Percentiles rank a stretch among this genome's conserved stretches.
Conservation (phyloP, 2,329 filamentous ascomycete genomes). For the Colletotrichum aenigma region DNA sequence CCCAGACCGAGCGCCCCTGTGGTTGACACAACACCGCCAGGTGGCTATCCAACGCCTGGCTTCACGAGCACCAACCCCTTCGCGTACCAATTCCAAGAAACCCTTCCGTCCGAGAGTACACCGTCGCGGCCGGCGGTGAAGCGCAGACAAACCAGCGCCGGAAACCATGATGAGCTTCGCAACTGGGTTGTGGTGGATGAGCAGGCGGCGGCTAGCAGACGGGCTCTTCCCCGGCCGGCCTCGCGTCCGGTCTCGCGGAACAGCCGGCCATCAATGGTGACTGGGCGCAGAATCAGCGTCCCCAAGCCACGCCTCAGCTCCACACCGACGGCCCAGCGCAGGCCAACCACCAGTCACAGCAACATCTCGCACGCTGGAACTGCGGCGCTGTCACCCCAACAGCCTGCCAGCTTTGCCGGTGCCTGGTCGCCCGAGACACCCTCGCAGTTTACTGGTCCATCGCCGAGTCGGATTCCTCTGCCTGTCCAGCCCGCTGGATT, state of each 20-base stretch:
- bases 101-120: constrained; percentile 41
- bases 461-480: constrained; percentile 50
- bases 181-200: constrained; percentile 75
- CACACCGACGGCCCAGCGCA: constrained; percentile 33
- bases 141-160: constrained; percentile 56
- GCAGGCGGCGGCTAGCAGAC: neutral
- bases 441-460: constrained; percentile 35
- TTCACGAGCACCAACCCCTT: constrained; percentile 20
- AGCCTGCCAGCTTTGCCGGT: constrained; percentile 50
- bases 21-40: constrained; percentile 18
- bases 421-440: constrained; percentile 42
- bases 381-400: constrained; percentile 33
- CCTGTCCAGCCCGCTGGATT: constrained; percentile 25
- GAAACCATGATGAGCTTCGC: constrained; percentile 58
- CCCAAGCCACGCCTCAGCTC: constrained; percentile 40
- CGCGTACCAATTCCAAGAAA: constrained; percentile 25
- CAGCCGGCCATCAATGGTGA: constrained; percentile 32
- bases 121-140: constrained; percentile 53
- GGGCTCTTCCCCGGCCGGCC: constrained; percentile 4
- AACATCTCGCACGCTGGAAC: constrained; percentile 32
- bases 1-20: neutral
- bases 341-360: constrained; percentile 30
- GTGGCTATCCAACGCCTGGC: constrained; percentile 32
- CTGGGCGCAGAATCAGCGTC: constrained; percentile 49
- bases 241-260: constrained; percentile 22